Base-by-base conservation (phyloP, 371 early-diverging fungal species). In the Mucor racemosus region DNA sequence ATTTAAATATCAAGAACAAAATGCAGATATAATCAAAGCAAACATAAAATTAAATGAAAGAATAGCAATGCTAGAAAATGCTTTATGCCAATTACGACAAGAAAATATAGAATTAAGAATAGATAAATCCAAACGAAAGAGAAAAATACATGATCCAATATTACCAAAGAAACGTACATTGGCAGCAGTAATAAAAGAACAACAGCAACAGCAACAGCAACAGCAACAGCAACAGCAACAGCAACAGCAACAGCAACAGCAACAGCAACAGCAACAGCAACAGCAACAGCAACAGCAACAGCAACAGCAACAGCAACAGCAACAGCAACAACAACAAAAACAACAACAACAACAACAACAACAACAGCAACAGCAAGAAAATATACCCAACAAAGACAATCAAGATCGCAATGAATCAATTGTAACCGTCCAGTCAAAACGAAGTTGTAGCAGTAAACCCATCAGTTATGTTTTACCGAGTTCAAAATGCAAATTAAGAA, bases 401-500 rank as follows among this genome's bases (percentile, higher is more conserved):
- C 38, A 38, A 55, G 55, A 55, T 33, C 10, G n/a, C 5, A 35
- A 55, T 31, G 55, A 55, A 31, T 7, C 33, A 21, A 31, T 53
- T 53, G 50, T 50, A 10, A 17, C 59, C 53, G 41, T 58, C 1
- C 31, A 46, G 5, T 50, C 50, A 19, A 58, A 38, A 31, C 46
- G 64, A 17, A 60, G 62, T 8, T 41, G 62, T n/a, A 60, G 39
- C 14, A 54, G 17, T 7, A 69, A 62, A 35, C 36, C 64, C 10
- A 50, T 69, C n/a, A 69, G 34, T n/a, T 69, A 69, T 31, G 33
- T 36, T 50, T 53, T 65, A 58, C 70, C 70, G 7, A 65, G 46
- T 15, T 19, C 46, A 17, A 69, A 65, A 33, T 26, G 53, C 33
- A 69, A 69, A 69, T 36, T 69, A 53, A 40, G 70, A 53, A 69